Conservation (phyloP, 495 filamentous ascomycete species). For the Pseudomonodictys pantanalensis region DNA sequence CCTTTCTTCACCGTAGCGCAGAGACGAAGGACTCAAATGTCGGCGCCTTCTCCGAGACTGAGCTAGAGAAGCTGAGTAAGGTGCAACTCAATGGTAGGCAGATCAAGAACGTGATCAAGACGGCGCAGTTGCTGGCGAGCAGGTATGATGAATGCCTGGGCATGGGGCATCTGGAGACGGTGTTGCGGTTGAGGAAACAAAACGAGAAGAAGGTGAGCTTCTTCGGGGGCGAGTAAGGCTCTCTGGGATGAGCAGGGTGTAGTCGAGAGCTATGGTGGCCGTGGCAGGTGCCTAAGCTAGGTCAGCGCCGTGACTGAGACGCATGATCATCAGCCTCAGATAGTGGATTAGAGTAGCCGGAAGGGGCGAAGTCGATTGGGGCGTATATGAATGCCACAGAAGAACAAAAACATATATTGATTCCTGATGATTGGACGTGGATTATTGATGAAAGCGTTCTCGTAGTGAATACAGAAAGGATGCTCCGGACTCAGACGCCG, state of each 20-base stretch:
- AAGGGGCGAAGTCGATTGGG: too few relatives aligned
- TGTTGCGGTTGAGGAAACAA: neutral
- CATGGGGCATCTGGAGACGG: conserved; percentile 14
- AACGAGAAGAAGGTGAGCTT: neutral
- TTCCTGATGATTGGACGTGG: too few relatives aligned
- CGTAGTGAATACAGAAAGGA: too few relatives aligned
- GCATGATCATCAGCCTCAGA: too few relatives aligned
- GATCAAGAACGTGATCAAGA: conserved; percentile 64
- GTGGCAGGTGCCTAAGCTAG: too few relatives aligned
- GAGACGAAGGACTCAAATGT: conserved; percentile 11
- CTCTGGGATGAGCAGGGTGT: neutral
- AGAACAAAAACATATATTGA: too few relatives aligned
- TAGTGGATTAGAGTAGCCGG: too few relatives aligned
- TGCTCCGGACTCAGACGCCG: too few relatives aligned
- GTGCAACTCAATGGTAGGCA: conserved; percentile 56
- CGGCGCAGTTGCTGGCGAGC: conserved; percentile 45
- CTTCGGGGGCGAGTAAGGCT: neutral
- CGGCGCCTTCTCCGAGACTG: conserved; percentile 38
- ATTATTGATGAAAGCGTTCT: too few relatives aligned
- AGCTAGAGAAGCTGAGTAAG: conserved; percentile 43
- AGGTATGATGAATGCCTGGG: neutral
- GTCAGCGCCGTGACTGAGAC: too few relatives aligned
- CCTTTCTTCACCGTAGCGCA: conserved; percentile 34
- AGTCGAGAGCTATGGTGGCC: neutral
- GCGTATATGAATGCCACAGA: too few relatives aligned